These are phyloP conservation scores for Penicillium sp. DNA, from an alignment of 2,329 filamentous ascomycete species.

Conservation along the genomic window DNA sequence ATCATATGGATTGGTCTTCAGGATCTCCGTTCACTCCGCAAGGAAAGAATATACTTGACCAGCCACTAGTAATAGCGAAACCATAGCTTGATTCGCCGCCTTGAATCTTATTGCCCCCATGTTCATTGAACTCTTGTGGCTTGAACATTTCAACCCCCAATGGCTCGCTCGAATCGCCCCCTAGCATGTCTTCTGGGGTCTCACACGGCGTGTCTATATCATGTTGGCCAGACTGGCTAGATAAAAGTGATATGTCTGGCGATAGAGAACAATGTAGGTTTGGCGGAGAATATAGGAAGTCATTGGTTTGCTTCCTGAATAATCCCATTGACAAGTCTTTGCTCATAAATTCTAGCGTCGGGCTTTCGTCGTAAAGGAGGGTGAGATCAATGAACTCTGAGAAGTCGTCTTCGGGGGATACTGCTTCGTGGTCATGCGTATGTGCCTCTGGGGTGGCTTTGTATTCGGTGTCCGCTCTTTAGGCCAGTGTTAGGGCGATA, in stretches of 20 bases:
- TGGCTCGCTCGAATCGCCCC: neutral
- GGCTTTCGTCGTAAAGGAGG: neutral
- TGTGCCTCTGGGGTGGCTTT: neutral
- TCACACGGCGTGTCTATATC: too few relatives aligned
- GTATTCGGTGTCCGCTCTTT: neutral
- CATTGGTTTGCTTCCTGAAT: neutral
- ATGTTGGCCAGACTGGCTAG: too few relatives aligned
- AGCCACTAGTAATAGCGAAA: slow-evolving; percentile 14
- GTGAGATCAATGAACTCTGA: slow-evolving; percentile 3
- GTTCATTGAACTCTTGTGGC: neutral
- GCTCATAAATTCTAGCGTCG: neutral
- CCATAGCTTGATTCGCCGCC: neutral
- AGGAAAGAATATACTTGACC: slow-evolving; percentile 14
- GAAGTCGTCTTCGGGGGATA: neutral
- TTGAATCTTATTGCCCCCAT: neutral
- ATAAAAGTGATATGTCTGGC: neutral
- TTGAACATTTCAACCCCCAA: neutral
- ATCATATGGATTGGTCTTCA: neutral
- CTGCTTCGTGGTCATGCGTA: neutral
- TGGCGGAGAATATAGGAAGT: too few relatives aligned
- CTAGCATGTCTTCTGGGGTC: neutral
- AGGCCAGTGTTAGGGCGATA: too few relatives aligned
- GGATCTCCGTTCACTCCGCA: neutral
- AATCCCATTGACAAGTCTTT: neutral
- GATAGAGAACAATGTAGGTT: neutral